phyloP scores from a whole-genome alignment of 2,329 filamentous ascomycete species.

The Hysterium pulicare region DNA sequence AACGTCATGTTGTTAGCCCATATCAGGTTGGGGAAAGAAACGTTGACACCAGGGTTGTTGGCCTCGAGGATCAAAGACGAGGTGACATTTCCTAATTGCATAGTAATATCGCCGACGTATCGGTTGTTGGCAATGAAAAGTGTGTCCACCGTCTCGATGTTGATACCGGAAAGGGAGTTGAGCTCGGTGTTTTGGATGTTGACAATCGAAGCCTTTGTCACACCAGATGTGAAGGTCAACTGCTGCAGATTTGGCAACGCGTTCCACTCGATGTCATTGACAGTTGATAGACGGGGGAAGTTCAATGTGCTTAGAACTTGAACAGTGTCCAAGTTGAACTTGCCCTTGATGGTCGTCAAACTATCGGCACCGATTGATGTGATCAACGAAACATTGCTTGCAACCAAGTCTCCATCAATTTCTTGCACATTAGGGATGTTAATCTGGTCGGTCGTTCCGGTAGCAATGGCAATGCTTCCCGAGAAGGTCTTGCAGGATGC shows the following conservation, averaged over 20 bases:
- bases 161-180: constrained; percentile 73
- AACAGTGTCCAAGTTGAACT: constrained; percentile 67
- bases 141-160: constrained; percentile 66
- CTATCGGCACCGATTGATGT: constrained; percentile 59
- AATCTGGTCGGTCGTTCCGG: constrained; percentile 55
- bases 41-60: constrained; percentile 71
- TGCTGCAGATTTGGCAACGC: constrained; percentile 64
- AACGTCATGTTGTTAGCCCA: constrained; percentile 78
- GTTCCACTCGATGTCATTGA: constrained; percentile 67
- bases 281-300: constrained; percentile 62
- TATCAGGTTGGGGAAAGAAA: constrained; percentile 75
- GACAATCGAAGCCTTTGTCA: constrained; percentile 67
- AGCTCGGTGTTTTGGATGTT: constrained; percentile 84
- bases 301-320: constrained; percentile 66
- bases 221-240: constrained; percentile 59
- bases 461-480: constrained; percentile 65
- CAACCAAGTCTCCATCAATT: constrained; percentile 57
- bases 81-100: constrained; percentile 74
- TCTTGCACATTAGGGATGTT: constrained; percentile 59
- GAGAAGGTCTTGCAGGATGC: constrained; percentile 64
- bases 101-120: constrained; percentile 70
- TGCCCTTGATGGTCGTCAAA: constrained; percentile 63
- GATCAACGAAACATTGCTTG: constrained; percentile 57
- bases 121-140: constrained; percentile 91
- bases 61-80: constrained; percentile 68